Conservation (phyloP, 371 early-diverging fungal genomes). For the Mucor sp. region DNA sequence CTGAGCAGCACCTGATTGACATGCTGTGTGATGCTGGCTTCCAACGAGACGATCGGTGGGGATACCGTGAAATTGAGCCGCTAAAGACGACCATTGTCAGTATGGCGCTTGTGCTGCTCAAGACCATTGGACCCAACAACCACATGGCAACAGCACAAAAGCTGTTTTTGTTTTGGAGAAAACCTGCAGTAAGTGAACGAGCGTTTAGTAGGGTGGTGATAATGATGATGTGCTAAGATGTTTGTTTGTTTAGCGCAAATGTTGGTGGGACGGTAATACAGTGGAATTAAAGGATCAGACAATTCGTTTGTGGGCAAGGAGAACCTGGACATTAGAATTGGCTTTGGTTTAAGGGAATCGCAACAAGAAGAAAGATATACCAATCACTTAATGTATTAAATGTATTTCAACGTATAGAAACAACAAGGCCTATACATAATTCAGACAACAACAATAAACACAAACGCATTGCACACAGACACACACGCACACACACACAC, state of each 20-base stretch:
- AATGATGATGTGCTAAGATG: not conserved
- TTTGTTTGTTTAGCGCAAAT: conserved; percentile 27
- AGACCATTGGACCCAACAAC: conserved; percentile 73
- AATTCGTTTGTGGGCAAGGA: conserved; percentile 79
- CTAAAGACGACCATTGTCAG: conserved; percentile 69
- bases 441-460: not conserved
- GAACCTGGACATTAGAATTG: conserved; percentile 85
- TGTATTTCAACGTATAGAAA: not conserved
- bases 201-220: not conserved
- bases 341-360: conserved; percentile 60
- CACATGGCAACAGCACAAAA: conserved; percentile 83
- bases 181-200: conserved; percentile 74
- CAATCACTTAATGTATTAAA: not conserved
- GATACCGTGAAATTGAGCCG: conserved; percentile 76
- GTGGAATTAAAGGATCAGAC: conserved; percentile 63
- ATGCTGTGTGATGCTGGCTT: conserved; percentile 89
- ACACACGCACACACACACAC: not conserved
- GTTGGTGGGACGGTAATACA: conserved; percentile 82
- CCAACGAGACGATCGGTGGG: conserved; percentile 74
- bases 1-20: conserved; percentile 84
- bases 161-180: conserved; percentile 80
- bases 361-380: not conserved
- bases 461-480: conserved; percentile 4
- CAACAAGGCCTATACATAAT: not conserved
- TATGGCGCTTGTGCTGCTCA: conserved; percentile 70